phyloP scores from a whole-genome alignment of 2,329 filamentous ascomycete genomes.

The Tolypocladium ophioglossoides region DNA sequence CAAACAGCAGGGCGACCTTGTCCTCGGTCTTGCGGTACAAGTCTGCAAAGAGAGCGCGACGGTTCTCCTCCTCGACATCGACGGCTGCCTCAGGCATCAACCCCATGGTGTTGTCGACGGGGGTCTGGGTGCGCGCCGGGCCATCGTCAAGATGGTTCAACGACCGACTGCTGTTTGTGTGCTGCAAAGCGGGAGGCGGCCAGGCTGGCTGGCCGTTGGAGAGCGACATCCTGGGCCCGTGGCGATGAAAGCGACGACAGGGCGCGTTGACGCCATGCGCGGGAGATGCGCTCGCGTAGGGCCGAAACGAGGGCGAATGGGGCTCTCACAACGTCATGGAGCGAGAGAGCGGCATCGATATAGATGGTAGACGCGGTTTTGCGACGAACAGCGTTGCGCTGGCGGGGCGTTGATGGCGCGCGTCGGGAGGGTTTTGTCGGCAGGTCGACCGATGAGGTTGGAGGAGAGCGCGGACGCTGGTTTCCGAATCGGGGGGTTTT shows the following conservation, averaged over 20 bases:
- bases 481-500: conserved; percentile 29
- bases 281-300: conserved; percentile 39
- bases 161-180: conserved; percentile 35
- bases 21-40: conserved; percentile 69
- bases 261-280: conserved; percentile 46
- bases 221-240: conserved; percentile 51
- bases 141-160: conserved; percentile 53
- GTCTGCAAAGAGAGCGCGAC: conserved; percentile 64
- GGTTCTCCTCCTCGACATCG: conserved; percentile 57
- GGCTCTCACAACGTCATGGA: conserved; percentile 38
- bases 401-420: conserved; percentile 41
- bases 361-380: conserved; percentile 37
- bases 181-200: conserved; percentile 45
- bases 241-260: conserved; percentile 36
- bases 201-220: conserved; percentile 56
- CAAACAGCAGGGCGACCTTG: conserved; percentile 67
- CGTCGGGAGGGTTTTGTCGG: conserved; percentile 37
- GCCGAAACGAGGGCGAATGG: conserved; percentile 34
- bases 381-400: conserved; percentile 27
- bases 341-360: conserved; percentile 38
- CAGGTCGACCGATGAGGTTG: conserved; percentile 46
- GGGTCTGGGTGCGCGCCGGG: conserved; percentile 37
- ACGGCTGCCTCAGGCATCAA: conserved; percentile 51
- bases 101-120: conserved; percentile 35
- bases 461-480: conserved; percentile 24